phyloP scores from a whole-genome alignment of 148 eudicot genomes.

The Arbutus unedo region DNA sequence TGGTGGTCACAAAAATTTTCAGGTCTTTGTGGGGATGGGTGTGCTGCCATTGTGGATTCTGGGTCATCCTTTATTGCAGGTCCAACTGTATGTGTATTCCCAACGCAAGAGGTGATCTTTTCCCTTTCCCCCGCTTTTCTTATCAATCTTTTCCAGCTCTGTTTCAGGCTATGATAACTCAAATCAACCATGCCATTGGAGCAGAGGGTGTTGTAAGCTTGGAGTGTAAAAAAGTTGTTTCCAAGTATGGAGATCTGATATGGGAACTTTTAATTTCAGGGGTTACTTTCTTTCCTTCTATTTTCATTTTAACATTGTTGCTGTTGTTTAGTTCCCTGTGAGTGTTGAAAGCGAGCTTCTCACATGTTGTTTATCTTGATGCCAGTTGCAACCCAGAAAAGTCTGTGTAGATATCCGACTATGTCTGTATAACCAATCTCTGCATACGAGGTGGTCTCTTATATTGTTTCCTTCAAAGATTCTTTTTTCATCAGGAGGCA shows the following conservation, averaged over 20 bases:
- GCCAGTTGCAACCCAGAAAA: conserved; percentile 33
- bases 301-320: neutral
- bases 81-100: conserved; percentile 1
- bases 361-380: neutral
- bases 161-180: conserved; percentile 39
- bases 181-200: conserved; percentile 60
- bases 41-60: conserved; percentile 8
- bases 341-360: neutral
- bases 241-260: conserved; percentile 37
- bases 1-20: neutral
- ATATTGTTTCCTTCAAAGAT: neutral
- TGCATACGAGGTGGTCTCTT: conserved; percentile 19
- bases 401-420: conserved; percentile 27
- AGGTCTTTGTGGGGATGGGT: conserved; percentile 1
- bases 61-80: conserved; percentile 13
- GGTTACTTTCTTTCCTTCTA: conserved; percentile 25
- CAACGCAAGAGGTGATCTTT: neutral
- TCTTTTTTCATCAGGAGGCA: neutral
- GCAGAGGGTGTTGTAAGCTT: conserved; percentile 57
- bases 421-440: conserved; percentile 20
- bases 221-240: conserved; percentile 52
- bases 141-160: neutral
- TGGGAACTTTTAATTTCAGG: conserved; percentile 51
- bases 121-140: neutral
- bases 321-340: neutral